A percentile compares a stretch with the other conserved stretches of the same genome.
Evolutionary conservation across 106 monocot species (phyloP).

Genomic region (Phalaenopsis aphrodite): DNA sequence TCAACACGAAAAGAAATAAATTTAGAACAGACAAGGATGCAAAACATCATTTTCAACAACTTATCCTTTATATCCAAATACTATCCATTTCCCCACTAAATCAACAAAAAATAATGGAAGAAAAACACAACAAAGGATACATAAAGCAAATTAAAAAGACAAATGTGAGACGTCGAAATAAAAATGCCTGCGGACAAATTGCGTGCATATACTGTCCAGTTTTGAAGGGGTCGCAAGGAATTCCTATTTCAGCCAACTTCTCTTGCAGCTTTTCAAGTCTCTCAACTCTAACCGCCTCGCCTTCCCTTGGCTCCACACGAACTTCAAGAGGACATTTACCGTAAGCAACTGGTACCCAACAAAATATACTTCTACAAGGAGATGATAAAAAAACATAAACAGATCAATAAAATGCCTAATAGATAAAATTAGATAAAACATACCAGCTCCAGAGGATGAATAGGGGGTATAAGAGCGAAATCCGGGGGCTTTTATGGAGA

Average conservation of each 20-base stretch:
- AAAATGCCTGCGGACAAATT: slow-evolving; percentile 1
- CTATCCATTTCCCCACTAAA: neutral
- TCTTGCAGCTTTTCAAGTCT: neutral
- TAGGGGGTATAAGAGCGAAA: slow-evolving; percentile 3
- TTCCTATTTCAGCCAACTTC: slow-evolving; percentile 11
- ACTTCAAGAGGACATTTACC: neutral
- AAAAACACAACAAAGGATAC: neutral
- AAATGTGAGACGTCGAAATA: neutral
- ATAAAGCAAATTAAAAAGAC: neutral
- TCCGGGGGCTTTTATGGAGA: neutral
- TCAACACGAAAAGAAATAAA: neutral
- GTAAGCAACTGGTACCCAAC: neutral
- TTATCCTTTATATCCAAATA: neutral
- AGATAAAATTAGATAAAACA: neutral
- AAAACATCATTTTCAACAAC: neutral
- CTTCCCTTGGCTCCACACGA: slow-evolving; percentile 3
- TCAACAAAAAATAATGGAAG: neutral
- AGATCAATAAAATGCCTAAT: neutral
- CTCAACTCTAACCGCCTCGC: neutral
- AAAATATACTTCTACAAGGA: neutral
- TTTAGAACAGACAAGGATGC: neutral
- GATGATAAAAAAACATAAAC: neutral
- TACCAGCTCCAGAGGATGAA: slow-evolving; percentile 5
- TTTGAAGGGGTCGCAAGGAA: neutral
- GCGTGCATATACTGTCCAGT: slow-evolving; percentile 1